phyloP scores from a whole-genome alignment of 345 rosid species.

The Aurinia saxatilis region DNA sequence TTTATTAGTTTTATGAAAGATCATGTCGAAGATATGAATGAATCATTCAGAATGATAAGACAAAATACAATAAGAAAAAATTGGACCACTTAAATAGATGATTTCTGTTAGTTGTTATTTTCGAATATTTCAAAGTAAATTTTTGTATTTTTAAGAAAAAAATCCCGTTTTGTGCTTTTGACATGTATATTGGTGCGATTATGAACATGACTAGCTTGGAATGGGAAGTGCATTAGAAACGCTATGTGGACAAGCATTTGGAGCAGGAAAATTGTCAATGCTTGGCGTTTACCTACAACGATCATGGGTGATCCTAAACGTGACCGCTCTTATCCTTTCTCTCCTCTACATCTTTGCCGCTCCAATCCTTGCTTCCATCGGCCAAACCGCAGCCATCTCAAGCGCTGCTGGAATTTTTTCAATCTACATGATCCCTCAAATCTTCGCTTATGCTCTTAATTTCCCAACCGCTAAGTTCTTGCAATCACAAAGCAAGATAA shows the following conservation, averaged over 20 bases:
- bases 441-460: conserved; percentile 62
- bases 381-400: conserved; percentile 63
- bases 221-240: conserved; percentile 99
- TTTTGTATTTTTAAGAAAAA: neutral
- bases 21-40: neutral
- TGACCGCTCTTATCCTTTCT: conserved; percentile 46
- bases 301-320: conserved; percentile 76
- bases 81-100: too few relatives aligned
- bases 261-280: conserved; percentile 81
- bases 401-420: conserved; percentile 62
- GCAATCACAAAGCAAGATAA: conserved; percentile 87
- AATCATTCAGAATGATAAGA: too few relatives aligned
- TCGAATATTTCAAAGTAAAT: too few relatives aligned
- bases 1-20: neutral
- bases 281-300: conserved; percentile 85
- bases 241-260: conserved; percentile 88
- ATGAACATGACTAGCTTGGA: conserved; percentile 51
- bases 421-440: conserved; percentile 82
- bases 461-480: conserved; percentile 83
- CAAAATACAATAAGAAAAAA: neutral
- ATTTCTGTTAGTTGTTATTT: neutral
- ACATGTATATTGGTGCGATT: neutral
- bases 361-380: conserved; percentile 44
- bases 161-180: neutral
- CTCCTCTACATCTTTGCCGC: conserved; percentile 61